Percentiles rank a stretch among this genome's conserved stretches.
Evolutionary conservation across 164 flowering plant species (phyloP).

Genomic region (Vitis labrusca): DNA sequence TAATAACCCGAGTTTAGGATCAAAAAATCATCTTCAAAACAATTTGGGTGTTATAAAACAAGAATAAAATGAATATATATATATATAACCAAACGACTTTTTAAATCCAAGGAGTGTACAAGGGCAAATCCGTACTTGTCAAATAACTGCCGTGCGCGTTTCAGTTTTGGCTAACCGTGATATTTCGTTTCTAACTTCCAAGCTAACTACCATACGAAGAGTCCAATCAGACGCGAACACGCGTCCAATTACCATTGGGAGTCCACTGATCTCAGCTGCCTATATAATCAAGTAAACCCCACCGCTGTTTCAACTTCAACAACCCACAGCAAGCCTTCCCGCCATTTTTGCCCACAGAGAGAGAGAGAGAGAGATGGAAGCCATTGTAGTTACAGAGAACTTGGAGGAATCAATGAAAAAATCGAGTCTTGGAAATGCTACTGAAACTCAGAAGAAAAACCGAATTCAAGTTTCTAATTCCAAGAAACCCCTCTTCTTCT

Average conservation of each 20-base stretch:
- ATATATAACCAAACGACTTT: no score
- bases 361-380: not conserved
- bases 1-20: no score
- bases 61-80: no score
- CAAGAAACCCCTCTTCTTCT: constrained; percentile 40
- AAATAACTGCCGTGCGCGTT: no score
- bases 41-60: no score
- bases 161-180: no score
- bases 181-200: no score
- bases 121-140: no score
- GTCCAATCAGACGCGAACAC: not conserved
- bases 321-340: not conserved
- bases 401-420: not conserved
- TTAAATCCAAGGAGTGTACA: no score
- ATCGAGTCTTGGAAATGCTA: not conserved
- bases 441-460: constrained; percentile 15
- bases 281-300: not conserved
- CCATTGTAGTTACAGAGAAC: not conserved
- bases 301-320: no score
- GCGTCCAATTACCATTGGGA: not conserved
- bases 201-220: no score
- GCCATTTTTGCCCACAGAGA: constrained; percentile 10
- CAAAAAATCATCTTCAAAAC: no score
- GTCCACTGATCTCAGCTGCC: not conserved
- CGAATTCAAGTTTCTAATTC: constrained; percentile 34